Base-by-base conservation (phyloP, 140 eudicot species). In the Stevia rebaudiana region DNA sequence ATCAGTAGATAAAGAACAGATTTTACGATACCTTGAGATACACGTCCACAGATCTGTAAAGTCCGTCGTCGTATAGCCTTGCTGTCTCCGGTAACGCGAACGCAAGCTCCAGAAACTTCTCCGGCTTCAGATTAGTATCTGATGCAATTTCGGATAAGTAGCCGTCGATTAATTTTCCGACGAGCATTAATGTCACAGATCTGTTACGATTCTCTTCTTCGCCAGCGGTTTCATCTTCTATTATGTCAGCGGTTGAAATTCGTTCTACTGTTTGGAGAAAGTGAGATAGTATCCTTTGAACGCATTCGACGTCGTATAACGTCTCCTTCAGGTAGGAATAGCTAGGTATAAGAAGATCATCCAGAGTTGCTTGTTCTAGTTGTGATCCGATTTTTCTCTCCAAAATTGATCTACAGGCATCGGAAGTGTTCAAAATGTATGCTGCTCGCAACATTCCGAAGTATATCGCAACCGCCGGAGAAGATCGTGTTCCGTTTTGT, bases 111-210 rank as follows among this genome's bases (percentile, higher is more conserved):
- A 55, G 68, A 24, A 92, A 85, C 70, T 80, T 88, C 1, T 88
- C 95, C 71, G 85, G 86, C 69, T 85, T 85, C 76, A 92, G 75
- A 72, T 88, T 92, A 4, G 79, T 76, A 68, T 92, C 99, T 0
- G 99, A 83, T 13, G 97, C 99, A 13, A 92, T 86, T 78, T 92
- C 99, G 25, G 99, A 88, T 21, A 92, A 69, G 78, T 88, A 92
- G 4, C 95, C 94, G 60, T 92, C 99, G 21, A 92, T 83, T 57
- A 92, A 65, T 76, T 92, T 92, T 15, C 99, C 99, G 39, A 80
- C 95, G 1, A 92, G 78, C 96, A 92, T 78, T 46, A 92, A 57
- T 9, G 76, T 76, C 21, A 89, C 79, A 7, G 87, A 87, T 73
- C 82, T 68, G 25, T 18, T 75, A 5, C 75, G 62, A 43, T 58